Evolutionary conservation across 1,139 yeast species (phyloP).

Genomic region (Protomyces inouyei): DNA sequence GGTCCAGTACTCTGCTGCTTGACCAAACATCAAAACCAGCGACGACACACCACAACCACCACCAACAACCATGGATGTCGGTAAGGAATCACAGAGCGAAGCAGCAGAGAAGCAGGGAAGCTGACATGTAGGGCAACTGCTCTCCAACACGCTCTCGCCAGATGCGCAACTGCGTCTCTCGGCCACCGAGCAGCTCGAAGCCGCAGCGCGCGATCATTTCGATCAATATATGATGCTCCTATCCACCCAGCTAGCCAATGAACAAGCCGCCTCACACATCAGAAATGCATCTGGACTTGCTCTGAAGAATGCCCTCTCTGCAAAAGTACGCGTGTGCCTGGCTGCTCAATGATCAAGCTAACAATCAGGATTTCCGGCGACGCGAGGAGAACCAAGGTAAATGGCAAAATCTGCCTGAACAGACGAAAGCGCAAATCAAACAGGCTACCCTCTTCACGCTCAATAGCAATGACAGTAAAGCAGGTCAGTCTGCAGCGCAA

Average conservation of each 20-base stretch:
- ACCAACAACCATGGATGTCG: neutral
- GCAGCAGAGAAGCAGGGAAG: neutral
- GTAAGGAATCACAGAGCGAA: neutral
- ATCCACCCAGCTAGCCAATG: conserved; percentile 67
- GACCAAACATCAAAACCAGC: neutral
- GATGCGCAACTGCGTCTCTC: conserved; percentile 54
- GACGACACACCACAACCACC: neutral
- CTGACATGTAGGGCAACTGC: conserved; percentile 12
- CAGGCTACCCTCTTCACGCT: conserved; percentile 59
- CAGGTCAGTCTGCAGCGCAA: conserved; percentile 87
- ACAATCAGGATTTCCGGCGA: conserved; percentile 18
- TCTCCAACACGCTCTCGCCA: conserved; percentile 24
- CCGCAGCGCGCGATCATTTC: conserved; percentile 71
- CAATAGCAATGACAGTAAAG: conserved; percentile 63
- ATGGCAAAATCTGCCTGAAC: conserved; percentile 57
- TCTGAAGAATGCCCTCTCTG: conserved; percentile 77
- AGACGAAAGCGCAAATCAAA: conserved; percentile 61
- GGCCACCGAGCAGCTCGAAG: conserved; percentile 74
- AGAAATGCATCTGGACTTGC: conserved; percentile 89
- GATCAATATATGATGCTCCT: conserved; percentile 60
- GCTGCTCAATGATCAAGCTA: conserved; percentile 34
- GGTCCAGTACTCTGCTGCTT: too few relatives aligned
- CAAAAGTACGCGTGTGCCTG: conserved; percentile 48
- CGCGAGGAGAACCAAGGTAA: conserved; percentile 39
- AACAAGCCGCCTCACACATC: conserved; percentile 66